Evolutionary conservation across 768 basidiomycete genomes (phyloP), one percentile per base, ranked within the genome.

Genomic region (Lactifluus pinguis): DNA sequence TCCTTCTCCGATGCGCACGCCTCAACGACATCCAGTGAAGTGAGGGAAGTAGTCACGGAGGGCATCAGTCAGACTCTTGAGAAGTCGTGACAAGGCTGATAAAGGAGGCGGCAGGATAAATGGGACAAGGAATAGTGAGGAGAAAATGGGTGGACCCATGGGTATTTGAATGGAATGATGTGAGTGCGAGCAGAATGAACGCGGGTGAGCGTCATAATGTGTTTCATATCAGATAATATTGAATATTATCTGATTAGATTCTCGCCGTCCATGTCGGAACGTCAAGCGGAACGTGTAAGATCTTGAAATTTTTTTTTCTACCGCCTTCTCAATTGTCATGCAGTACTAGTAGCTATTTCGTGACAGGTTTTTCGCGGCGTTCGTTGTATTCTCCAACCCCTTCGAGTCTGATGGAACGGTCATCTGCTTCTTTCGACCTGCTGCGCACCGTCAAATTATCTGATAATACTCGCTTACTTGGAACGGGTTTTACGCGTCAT

Each of bases 191-290:
- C 25, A n/a, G n/a, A n/a, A n/a, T n/a, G n/a, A n/a, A n/a, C n/a
- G n/a, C n/a, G n/a, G n/a, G n/a, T n/a, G n/a, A 25, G 25, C 25
- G 25, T 25, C 25, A 25, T 1, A 25, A 25, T 25, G 25, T 25
- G 25, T 25, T 17, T 15, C 36, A 52, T 50, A 58, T 58, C 57
- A 45, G 57, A 58, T 58, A 58, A 58, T 50, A 50, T 42, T 17
- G 29, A 42, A 45, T 17, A 29, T 19, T 11, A 47, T 55, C 44
- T 36, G 54, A 47, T 55, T 30, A 47, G 32, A 38, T 52, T 52
- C 17, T 15, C 25, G 47, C 47, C 29, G 47, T 49, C 25, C 2
- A 49, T 5, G 21, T 49, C 47, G 47, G n/a, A n/a, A n/a, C n/a
- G n/a, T n/a, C n/a, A n/a, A n/a, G n/a, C n/a, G n/a, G n/a, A n/a